Evolutionary conservation across 2,329 filamentous ascomycete genomes (phyloP).

Genomic region (Exophiala mesophila): DNA sequence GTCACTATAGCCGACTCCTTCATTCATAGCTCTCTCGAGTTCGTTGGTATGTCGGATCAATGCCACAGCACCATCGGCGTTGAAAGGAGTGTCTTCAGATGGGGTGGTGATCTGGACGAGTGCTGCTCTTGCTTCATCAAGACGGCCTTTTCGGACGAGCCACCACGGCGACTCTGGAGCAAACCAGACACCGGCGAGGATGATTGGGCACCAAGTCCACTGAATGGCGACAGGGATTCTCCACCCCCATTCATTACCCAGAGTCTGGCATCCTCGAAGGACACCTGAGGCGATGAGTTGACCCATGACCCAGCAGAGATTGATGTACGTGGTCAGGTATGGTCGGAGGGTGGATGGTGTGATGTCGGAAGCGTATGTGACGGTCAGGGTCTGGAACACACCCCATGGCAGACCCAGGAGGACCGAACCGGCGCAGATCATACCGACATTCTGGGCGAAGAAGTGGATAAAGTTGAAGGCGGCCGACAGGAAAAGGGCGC

Average conservation of each 20-base stretch:
- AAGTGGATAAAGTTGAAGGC: slow-evolving; percentile 34
- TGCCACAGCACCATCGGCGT: slow-evolving; percentile 75
- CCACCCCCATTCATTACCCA: slow-evolving; percentile 33
- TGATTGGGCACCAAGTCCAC: slow-evolving; percentile 48
- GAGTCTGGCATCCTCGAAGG: slow-evolving; percentile 30
- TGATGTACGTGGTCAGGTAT: slow-evolving; percentile 34
- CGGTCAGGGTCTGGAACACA: slow-evolving; percentile 40
- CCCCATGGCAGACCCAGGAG: slow-evolving; percentile 48
- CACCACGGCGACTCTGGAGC: slow-evolving; percentile 37
- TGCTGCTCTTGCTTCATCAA: slow-evolving; percentile 31
- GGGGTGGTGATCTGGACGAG: slow-evolving; percentile 32
- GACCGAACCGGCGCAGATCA: slow-evolving; percentile 31
- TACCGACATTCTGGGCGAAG: slow-evolving; percentile 33
- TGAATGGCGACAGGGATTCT: slow-evolving; percentile 36
- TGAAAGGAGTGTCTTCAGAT: slow-evolving; percentile 59
- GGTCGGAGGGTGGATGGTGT: slow-evolving; percentile 23
- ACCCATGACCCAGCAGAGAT: slow-evolving; percentile 38
- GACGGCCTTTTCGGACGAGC: slow-evolving; percentile 32
- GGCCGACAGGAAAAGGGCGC: slow-evolving; percentile 46
- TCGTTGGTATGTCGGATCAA: slow-evolving; percentile 59
- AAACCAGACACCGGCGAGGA: slow-evolving; percentile 40
- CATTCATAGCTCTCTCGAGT: background rate
- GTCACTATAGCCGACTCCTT: slow-evolving; percentile 23
- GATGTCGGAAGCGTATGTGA: slow-evolving; percentile 30
- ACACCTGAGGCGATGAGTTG: slow-evolving; percentile 29